Evolutionary conservation across 352 stramenopile genomes (phyloP).

Genomic region (Phytopythium aichiense): DNA sequence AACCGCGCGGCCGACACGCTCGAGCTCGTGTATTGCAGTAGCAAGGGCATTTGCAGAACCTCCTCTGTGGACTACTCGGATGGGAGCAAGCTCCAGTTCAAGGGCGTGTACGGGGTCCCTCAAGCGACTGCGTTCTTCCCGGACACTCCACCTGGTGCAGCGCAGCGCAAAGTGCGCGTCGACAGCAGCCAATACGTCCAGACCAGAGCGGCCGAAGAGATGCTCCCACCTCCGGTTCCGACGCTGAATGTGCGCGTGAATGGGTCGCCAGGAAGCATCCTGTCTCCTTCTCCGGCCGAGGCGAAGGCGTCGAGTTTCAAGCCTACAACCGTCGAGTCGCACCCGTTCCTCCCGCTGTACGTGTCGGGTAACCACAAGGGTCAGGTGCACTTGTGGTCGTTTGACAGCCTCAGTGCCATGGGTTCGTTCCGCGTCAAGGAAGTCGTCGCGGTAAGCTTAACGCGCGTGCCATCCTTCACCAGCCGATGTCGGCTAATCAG

Average conservation of each 20-base stretch:
- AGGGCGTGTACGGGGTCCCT: slow-evolving; percentile 66
- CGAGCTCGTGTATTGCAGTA: slow-evolving; percentile 74
- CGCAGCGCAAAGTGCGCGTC: neutral
- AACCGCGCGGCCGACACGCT: slow-evolving; percentile 52
- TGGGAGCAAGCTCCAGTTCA: slow-evolving; percentile 75
- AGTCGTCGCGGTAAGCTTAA: slow-evolving; percentile 42
- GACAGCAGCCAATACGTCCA: slow-evolving; percentile 1
- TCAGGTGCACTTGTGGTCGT: slow-evolving; percentile 79
- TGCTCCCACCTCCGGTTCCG: slow-evolving; percentile 6
- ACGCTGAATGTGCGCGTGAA: slow-evolving; percentile 1
- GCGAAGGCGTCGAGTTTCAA: slow-evolving; percentile 68
- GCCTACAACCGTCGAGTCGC: slow-evolving; percentile 63
- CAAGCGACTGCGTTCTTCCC: slow-evolving; percentile 37
- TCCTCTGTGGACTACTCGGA: slow-evolving; percentile 64
- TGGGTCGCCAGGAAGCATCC: slow-evolving; percentile 10
- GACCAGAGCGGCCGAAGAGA: neutral
- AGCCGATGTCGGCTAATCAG: slow-evolving; percentile 13
- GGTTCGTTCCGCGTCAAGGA: slow-evolving; percentile 69
- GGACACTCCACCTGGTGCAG: neutral
- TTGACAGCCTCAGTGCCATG: slow-evolving; percentile 69
- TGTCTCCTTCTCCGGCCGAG: slow-evolving; percentile 21
- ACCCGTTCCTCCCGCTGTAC: slow-evolving; percentile 78
- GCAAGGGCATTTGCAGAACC: slow-evolving; percentile 68
- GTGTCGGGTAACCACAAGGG: slow-evolving; percentile 80
- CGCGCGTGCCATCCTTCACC: neutral